Evolutionary conservation across 2,329 filamentous ascomycete species (phyloP), one percentile per base, ranked within the genome.

Genomic region (Cordyceps javanica): DNA sequence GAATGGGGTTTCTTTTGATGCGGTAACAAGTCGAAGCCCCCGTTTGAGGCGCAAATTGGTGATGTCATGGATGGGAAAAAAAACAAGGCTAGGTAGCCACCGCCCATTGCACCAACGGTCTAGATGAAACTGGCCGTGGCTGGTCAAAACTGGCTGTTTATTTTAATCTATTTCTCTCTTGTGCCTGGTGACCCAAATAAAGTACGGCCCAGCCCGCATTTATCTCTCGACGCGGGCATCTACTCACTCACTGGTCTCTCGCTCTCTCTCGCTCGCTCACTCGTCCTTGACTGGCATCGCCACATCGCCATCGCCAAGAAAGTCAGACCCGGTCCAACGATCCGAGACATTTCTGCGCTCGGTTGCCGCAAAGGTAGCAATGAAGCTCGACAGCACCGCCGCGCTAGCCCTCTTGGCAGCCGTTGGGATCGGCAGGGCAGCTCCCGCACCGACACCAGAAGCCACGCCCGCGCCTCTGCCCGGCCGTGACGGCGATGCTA

Each of bases 341-440:
- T 26, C 25, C n/a, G 42, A 48, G 41, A 54, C 39, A 45, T 26
- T 30, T 39, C 52, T 32, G 34, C 34, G n/a, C n/a, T n/a, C n/a
- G n/a, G n/a, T n/a, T n/a, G n/a, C n/a, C n/a, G n/a, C n/a, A n/a
- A 51, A 23, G 6, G 34, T 32, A 16, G 42, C 34, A 9, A 55
- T 55, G 53, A 48, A 48, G 53, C 32, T 55, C 32, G 23, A 21
- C 10, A 48, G 34, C 10, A 44, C n/a, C 28, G 26, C 21, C 2
- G 32, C 53, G 23, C 53, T 45, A 48, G 53, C 21, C 42, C 10
- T 55, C 53, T 55, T 55, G 53, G 53, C 53, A 55, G 23, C 53
- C 25, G 53, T 48, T 57, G 46, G 38, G 48, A 50, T 57, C 49
- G 38, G 38, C 55, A 42, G 38, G 46, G 55, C 55, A 36, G 55